A percentile compares a stretch with the other conserved stretches of the same genome.
Conservation (phyloP, 768 basidiomycete genomes). For the Tylopilus subfusipes region DNA sequence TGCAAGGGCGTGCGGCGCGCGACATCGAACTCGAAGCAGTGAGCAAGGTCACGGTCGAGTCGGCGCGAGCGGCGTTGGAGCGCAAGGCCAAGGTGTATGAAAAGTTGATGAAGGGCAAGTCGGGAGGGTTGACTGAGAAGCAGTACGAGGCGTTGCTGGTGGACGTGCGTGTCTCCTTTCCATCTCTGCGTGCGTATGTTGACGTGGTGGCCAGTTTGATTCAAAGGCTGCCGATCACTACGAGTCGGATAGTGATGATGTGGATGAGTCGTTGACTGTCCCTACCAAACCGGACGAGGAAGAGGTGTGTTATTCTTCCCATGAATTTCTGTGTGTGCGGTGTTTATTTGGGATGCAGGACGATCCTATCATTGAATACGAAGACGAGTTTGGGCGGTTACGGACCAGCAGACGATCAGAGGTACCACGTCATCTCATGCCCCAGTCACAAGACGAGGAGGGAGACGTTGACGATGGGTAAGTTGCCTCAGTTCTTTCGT, state of each 20-base stretch:
- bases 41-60: slow-evolving; percentile 67
- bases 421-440: slow-evolving; percentile 64
- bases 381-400: slow-evolving; percentile 83
- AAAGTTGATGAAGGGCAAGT: slow-evolving; percentile 71
- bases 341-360: slow-evolving; percentile 38
- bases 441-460: slow-evolving; percentile 42
- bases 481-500: slow-evolving; percentile 19
- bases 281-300: slow-evolving; percentile 41
- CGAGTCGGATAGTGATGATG: slow-evolving; percentile 71
- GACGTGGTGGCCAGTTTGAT: slow-evolving; percentile 53
- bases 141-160: slow-evolving; percentile 73
- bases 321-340: no score
- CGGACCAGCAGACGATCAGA: slow-evolving; percentile 69
- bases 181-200: neutral
- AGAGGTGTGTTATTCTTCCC: slow-evolving; percentile 31
- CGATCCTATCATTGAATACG: slow-evolving; percentile 80
- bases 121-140: slow-evolving; percentile 69
- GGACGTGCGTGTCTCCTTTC: slow-evolving; percentile 51
- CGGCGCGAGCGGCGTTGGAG: slow-evolving; percentile 66
- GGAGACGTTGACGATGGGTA: slow-evolving; percentile 51
- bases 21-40: slow-evolving; percentile 71
- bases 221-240: slow-evolving; percentile 49
- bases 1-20: slow-evolving; percentile 55
- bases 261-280: slow-evolving; percentile 71
- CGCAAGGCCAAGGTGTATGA: slow-evolving; percentile 80